Conservation (phyloP, 768 basidiomycete species). For the Solioccasus polychromus region DNA sequence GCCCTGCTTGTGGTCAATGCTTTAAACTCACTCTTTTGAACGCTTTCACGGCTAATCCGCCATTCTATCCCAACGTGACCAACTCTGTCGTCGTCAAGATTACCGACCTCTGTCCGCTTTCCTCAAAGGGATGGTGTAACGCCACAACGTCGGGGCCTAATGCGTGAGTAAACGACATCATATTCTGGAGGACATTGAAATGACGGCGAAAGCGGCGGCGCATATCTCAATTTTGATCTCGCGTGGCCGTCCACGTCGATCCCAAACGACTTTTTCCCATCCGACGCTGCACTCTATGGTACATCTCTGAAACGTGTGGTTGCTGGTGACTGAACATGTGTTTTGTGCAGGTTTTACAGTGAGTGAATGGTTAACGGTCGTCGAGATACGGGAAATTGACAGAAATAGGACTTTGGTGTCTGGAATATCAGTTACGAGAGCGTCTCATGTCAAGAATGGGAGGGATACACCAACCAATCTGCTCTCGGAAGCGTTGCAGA, state of each 20-base stretch:
- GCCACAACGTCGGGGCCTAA: conserved; percentile 62
- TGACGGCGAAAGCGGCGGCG: conserved; percentile 41
- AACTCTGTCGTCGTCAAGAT: conserved; percentile 73
- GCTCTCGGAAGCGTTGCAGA: conserved; percentile 67
- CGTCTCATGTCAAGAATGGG: conserved; percentile 67
- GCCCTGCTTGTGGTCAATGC: conserved; percentile 74
- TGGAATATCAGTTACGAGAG: conserved; percentile 77
- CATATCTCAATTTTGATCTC: conserved; percentile 78
- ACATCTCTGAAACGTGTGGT: conserved; percentile 8
- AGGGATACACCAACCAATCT: conserved; percentile 52
- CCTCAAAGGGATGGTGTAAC: conserved; percentile 64
- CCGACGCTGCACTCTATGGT: conserved; percentile 65
- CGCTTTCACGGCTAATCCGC: conserved; percentile 62
- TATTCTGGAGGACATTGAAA: neutral
- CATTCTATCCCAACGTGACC: conserved; percentile 59
- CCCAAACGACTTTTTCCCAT: conserved; percentile 71
- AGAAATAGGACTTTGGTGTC: conserved; percentile 72
- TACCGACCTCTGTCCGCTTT: conserved; percentile 75
- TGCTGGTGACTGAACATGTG: conserved; percentile 31
- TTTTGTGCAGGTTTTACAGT: conserved; percentile 38
- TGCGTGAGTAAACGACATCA: conserved; percentile 42
- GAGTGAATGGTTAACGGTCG: conserved; percentile 8
- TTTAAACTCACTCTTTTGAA: conserved; percentile 75
- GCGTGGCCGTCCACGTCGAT: conserved; percentile 74
- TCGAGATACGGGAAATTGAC: neutral